Base-by-base conservation (phyloP, 495 filamentous ascomycete genomes). In the Cryomyces minteri region DNA sequence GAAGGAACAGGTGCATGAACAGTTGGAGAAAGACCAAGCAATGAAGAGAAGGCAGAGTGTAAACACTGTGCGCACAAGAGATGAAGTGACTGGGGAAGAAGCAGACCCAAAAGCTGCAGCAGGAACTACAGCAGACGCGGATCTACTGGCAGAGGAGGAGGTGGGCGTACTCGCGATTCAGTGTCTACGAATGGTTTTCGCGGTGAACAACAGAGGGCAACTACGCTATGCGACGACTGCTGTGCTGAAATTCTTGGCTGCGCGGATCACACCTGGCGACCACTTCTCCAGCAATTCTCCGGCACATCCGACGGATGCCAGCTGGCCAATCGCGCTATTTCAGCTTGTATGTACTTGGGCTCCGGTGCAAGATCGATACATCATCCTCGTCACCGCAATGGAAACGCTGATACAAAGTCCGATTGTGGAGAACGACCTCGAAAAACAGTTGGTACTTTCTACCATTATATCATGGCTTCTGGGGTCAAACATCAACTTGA, bases 311-410 rank as follows among this genome's bases (percentile, higher is more conserved):
- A 32, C 25, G 4, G 60, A 64, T 52, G 65, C 67, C 45, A 79
- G 70, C 43, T 95, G 88, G 88, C 74, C 82, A 5, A 78, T 80
- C 36, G 80, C 78, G 45, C 67, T 94, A 45, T 79, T 90, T 51
- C 75, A 82, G 52, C 66, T 86, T 49, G 69, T 80, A 30, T 75
- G 80, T 40, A 72, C 77, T 44, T 93, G 85, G 85, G 80, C 84
- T 30, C 85, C 88, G 0, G 88, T 95, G 6, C 86, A 92, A 50
- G 81, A 90, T 56, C 83, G 88, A 31, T 94, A 85, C 65, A 72
- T 87, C 31, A 88, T 94, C 43, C 64, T 93, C 39, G 72, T 87
- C 34, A 79, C 80, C 0, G 70, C 81, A 10, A 80, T 88, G 67
- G 87, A 93, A 40, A 70, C 68, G 4, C 62, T 94, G 36, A 61